Conservation (phyloP, 768 basidiomycete genomes). For the Kwoniella newhampshirensis region DNA sequence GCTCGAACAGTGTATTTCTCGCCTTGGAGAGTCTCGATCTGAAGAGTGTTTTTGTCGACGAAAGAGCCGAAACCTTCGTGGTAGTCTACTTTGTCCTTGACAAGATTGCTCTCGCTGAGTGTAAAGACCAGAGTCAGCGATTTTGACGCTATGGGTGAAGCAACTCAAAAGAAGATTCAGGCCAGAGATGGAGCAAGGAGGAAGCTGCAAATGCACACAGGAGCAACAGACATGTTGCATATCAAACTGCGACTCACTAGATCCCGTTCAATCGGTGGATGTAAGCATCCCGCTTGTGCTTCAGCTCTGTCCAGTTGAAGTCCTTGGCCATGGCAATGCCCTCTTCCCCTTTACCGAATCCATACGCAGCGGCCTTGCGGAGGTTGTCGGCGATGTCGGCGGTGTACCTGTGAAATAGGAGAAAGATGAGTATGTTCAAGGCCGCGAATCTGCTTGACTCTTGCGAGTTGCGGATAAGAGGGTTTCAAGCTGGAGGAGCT, state of each 20-base stretch:
- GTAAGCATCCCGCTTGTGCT: conserved; percentile 92
- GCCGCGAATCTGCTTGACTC: no score
- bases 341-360: conserved; percentile 56
- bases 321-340: conserved; percentile 56
- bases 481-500: no score
- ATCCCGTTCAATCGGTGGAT: conserved; percentile 84
- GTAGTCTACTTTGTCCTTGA: conserved; percentile 81
- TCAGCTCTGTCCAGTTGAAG: conserved; percentile 89
- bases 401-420: no score
- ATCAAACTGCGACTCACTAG: conserved; percentile 57
- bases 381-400: conserved; percentile 72
- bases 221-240: not conserved
- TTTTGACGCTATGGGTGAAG: no score
- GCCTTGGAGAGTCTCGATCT: conserved; percentile 66
- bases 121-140: not conserved
- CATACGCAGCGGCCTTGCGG: conserved; percentile 66
- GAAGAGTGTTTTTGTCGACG: conserved; percentile 66
- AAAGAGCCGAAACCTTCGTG: conserved; percentile 77
- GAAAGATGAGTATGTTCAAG: no score
- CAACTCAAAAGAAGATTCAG: no score
- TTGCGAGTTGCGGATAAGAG: no score
- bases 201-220: conserved; percentile 3
- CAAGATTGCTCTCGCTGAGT: conserved; percentile 69
- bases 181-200: no score
- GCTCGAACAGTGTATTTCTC: conserved; percentile 69